Evolutionary conservation across 148 eudicot genomes (phyloP).

Genomic region (Limonium bicolor): DNA sequence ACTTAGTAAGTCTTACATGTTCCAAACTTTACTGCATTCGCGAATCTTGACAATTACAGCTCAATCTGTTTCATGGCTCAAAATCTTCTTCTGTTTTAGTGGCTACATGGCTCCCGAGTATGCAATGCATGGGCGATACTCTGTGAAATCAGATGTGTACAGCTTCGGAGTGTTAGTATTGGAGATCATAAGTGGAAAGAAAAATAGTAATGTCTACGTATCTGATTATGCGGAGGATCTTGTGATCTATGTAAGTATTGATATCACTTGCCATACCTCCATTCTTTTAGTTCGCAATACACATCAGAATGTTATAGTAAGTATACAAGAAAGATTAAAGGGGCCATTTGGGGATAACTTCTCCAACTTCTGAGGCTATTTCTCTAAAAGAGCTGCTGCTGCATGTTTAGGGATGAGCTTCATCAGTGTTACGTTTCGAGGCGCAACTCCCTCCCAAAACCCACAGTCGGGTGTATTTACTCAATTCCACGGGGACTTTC

Average conservation of each 20-base stretch:
- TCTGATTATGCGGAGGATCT: constrained; percentile 7
- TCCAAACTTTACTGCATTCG: background rate
- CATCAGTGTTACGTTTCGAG: background rate
- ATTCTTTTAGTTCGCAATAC: too few relatives aligned
- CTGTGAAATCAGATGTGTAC: constrained; percentile 36
- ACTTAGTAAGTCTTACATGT: constrained; percentile 30
- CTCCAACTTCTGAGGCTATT: too few relatives aligned
- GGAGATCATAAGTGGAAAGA: constrained; percentile 32
- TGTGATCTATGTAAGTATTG: constrained; percentile 19
- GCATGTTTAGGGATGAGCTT: too few relatives aligned
- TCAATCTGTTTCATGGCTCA: background rate
- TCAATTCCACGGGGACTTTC: too few relatives aligned
- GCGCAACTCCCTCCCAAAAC: too few relatives aligned
- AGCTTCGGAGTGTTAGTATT: constrained; percentile 42
- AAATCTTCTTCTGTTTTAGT: constrained; percentile 6
- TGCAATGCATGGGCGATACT: constrained; percentile 24
- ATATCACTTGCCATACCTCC: too few relatives aligned
- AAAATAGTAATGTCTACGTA: constrained; percentile 4
- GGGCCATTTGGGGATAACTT: too few relatives aligned
- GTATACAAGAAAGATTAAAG: too few relatives aligned
- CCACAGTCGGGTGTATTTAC: too few relatives aligned
- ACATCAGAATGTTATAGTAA: too few relatives aligned
- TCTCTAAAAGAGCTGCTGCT: too few relatives aligned
- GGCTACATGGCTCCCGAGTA: constrained; percentile 64
- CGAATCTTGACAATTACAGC: background rate